Evolutionary conservation across 2,329 filamentous ascomycete genomes (phyloP).

Genomic region (Fusarium nelsonii): DNA sequence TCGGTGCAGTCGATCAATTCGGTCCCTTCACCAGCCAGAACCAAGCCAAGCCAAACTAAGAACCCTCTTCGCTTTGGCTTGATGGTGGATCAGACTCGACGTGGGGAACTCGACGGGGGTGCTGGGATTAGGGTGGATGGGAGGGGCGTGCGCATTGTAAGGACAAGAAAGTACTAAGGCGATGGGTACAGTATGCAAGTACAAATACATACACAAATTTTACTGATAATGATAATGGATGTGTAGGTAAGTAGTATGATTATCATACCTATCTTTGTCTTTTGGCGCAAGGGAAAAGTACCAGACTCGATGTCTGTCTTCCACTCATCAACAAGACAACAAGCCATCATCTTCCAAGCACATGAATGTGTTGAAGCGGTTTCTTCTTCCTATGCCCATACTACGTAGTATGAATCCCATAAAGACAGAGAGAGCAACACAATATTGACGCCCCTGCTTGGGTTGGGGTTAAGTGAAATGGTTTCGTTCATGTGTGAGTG

Average conservation of each 20-base stretch:
- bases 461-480: constrained; percentile 24
- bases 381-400: not conserved
- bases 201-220: constrained; percentile 32
- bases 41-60: constrained; percentile 41
- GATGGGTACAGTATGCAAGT: constrained; percentile 19
- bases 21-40: constrained; percentile 35
- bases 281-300: not conserved
- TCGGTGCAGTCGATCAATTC: constrained; percentile 35
- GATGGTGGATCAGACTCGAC: constrained; percentile 35
- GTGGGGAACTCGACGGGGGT: constrained; percentile 38
- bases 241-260: not conserved
- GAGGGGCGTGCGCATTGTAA: constrained; percentile 37
- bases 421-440: not conserved
- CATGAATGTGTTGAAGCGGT: not conserved
- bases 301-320: not conserved
- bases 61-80: constrained; percentile 31
- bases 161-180: not conserved
- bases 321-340: not conserved
- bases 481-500: constrained; percentile 29
- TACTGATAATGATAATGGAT: constrained; percentile 21
- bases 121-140: constrained; percentile 27
- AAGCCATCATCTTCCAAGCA: not conserved
- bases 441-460: constrained; percentile 9
- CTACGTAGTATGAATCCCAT: not conserved
- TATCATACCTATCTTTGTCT: not conserved